phyloP scores from a whole-genome alignment of 495 filamentous ascomycete genomes.

The Chaetomidium leptoderma region DNA sequence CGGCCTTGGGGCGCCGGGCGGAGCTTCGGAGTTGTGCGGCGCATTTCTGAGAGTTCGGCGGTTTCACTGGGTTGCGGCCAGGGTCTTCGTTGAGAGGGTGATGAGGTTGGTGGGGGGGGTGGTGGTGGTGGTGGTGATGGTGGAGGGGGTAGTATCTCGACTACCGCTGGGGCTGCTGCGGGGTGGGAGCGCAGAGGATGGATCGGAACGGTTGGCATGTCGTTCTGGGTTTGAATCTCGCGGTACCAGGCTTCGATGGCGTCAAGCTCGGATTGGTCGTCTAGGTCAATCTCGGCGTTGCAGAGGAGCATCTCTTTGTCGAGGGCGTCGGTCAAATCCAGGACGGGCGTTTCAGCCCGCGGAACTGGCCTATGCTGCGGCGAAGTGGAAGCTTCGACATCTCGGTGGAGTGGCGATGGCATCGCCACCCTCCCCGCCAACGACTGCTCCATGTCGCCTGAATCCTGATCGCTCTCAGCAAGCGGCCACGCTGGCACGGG shows the following conservation, averaged over 20 bases:
- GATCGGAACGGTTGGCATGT: background rate
- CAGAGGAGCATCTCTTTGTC: slow-evolving; percentile 21
- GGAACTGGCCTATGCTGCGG: background rate
- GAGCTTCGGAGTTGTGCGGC: slow-evolving; percentile 27
- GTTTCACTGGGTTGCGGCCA: background rate
- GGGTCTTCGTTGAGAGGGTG: background rate
- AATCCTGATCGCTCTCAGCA: background rate
- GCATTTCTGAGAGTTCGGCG: slow-evolving; percentile 17
- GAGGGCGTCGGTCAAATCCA: slow-evolving; percentile 1
- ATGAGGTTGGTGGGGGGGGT: slow-evolving; percentile 1
- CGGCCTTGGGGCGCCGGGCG: slow-evolving; percentile 15
- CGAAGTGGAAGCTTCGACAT: background rate
- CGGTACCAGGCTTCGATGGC: slow-evolving; percentile 36
- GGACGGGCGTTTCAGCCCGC: background rate
- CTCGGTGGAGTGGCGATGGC: background rate
- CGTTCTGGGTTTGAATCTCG: slow-evolving; percentile 22
- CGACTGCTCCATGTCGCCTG: background rate
- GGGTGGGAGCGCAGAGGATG: slow-evolving; percentile 15
- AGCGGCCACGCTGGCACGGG: slow-evolving; percentile 21
- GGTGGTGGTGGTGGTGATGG: background rate
- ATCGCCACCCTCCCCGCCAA: background rate
- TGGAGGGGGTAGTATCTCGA: slow-evolving; percentile 6
- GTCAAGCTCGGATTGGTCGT: slow-evolving; percentile 26
- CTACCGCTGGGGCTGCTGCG: background rate
- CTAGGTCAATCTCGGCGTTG: background rate